Conservation (phyloP, 139 green algal species). For the Chlamydomonas applanata region DNA sequence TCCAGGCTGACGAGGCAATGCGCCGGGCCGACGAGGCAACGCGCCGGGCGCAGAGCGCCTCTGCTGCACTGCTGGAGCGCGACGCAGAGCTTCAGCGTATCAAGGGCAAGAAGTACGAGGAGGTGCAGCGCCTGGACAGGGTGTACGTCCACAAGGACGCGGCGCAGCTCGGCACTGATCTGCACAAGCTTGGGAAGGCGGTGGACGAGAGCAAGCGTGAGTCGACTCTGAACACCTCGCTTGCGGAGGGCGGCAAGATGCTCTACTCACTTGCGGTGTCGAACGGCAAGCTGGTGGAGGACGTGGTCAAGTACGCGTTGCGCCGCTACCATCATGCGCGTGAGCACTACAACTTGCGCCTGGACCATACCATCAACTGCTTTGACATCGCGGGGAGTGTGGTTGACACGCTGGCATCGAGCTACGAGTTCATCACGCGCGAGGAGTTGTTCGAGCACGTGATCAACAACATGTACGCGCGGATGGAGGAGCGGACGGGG, state of each 20-base stretch:
- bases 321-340: not conserved
- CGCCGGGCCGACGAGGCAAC: no score
- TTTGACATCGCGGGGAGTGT: not conserved
- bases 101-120: not conserved
- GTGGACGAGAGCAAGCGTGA: not conserved
- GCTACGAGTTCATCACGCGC: conserved; percentile 1
- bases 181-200: not conserved
- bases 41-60: no score
- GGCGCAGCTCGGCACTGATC: not conserved
- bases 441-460: not conserved
- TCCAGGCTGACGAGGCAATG: no score
- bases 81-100: no score
- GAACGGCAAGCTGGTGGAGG: not conserved
- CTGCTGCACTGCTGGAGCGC: no score
- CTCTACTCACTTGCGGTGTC: not conserved
- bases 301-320: not conserved
- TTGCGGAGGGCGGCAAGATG: not conserved
- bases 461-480: no score
- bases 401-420: conserved; percentile 1
- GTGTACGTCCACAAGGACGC: not conserved
- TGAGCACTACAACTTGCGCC: not conserved
- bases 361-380: not conserved
- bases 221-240: not conserved
- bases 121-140: not conserved
- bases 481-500: no score